Conservation (phyloP, 345 rosid genomes). For the Moricandia moricandioides region DNA sequence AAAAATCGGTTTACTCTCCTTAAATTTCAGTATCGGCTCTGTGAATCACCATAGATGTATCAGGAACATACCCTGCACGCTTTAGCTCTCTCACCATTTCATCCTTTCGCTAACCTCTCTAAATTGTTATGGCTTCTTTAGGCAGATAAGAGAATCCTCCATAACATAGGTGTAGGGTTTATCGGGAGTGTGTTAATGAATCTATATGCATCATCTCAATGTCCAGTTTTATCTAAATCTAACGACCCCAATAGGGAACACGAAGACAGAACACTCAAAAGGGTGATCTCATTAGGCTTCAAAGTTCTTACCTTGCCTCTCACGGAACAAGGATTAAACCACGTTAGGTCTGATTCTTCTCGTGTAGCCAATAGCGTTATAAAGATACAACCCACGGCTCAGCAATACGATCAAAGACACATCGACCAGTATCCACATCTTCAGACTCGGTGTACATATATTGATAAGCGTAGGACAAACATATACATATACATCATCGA, state of each 20-base stretch:
- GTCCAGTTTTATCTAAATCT: conserved; percentile 40
- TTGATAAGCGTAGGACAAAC: conserved; percentile 70
- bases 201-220: no score
- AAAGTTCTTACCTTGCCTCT: conserved; percentile 55
- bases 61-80: no score
- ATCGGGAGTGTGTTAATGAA: no score
- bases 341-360: conserved; percentile 66
- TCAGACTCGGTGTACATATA: conserved; percentile 56
- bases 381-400: conserved; percentile 66
- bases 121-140: no score
- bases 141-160: no score
- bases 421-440: conserved; percentile 61
- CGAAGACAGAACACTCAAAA: conserved; percentile 73
- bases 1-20: no score
- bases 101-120: no score
- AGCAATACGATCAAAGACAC: conserved; percentile 51
- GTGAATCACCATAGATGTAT: no score
- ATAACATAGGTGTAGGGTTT: no score
- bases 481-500: conserved; percentile 38
- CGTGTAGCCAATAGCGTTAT: conserved; percentile 66
- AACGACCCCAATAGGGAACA: conserved; percentile 79
- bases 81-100: no score
- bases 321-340: conserved; percentile 67
- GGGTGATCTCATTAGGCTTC: conserved; percentile 65
- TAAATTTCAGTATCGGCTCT: no score